A percentile compares a stretch with the other conserved stretches of the same genome.
These are phyloP conservation scores for Morella rubra DNA, from an alignment of 306 rosid genomes.

Conservation along the genomic window DNA sequence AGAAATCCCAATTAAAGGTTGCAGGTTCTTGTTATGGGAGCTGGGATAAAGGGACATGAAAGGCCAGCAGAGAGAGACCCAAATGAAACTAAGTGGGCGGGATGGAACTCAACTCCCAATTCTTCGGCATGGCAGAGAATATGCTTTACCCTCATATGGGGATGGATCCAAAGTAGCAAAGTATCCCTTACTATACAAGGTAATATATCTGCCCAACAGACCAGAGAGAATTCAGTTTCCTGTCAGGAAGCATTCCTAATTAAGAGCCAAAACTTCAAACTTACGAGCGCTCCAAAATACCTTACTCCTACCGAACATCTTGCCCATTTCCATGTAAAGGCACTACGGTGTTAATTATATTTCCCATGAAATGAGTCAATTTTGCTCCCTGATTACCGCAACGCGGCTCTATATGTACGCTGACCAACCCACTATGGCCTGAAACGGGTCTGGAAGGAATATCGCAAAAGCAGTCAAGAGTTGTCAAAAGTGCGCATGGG, in stretches of 20 bases:
- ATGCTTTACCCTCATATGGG: conserved; percentile 36
- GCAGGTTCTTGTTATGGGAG: conserved; percentile 19
- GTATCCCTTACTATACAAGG: conserved; percentile 38
- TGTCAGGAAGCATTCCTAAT: no score
- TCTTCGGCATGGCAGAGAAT: conserved; percentile 25
- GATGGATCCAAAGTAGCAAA: conserved; percentile 27
- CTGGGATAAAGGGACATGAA: not conserved
- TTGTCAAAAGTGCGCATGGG: not conserved
- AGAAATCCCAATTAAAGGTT: not conserved
- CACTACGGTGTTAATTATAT: no score
- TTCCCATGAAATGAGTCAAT: not conserved
- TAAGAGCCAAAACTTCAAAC: no score
- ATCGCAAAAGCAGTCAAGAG: not conserved
- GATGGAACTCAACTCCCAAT: not conserved
- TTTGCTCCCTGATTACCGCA: no score
- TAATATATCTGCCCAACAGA: no score
- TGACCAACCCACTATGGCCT: not conserved
- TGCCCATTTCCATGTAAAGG: no score
- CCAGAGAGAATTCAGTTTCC: no score
- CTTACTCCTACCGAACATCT: no score
- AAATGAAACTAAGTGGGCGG: conserved; percentile 6
- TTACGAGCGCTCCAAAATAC: no score
- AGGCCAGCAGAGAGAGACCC: not conserved
- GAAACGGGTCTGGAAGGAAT: not conserved
- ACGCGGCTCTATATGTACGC: not conserved